Base-by-base conservation (phyloP, 495 filamentous ascomycete genomes). In the Cladorrhinum samala region DNA sequence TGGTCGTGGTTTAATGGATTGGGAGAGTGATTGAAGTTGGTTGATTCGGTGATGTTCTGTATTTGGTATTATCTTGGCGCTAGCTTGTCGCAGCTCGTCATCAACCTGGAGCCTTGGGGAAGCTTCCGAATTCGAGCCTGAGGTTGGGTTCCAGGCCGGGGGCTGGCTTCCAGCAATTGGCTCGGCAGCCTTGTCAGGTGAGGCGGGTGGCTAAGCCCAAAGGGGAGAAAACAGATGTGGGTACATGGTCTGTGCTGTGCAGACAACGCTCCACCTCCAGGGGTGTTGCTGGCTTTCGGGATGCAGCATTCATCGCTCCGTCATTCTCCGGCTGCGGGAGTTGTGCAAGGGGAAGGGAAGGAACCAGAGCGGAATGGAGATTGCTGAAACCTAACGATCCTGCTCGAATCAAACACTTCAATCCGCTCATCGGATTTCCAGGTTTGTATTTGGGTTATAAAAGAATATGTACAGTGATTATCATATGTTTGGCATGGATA, bases 51-150 rank as follows among this genome's bases (percentile, higher is more conserved):
- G 61, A 14, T 58, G 57, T 65, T 64, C 56, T 54, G 51, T 51
- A 20, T 55, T 57, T 46, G 50, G 13, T 46, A 53, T 38, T 50
- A 23, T 36, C 50, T 54, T 59, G 55, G 59, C 51, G 40, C 21
- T 56, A 46, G 49, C 56, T 46, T 54, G 24, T 47, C 49, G 46
- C 33, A 50, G 46, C 53, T 64, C 64, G 64, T 67, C 64, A 67
- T 60, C 62, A 45, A 45, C 60, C 53, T 52, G 63, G 49, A 61
- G 63, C 63, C 58, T 65, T 45, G 11, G 49, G 52, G 55, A 47
- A 17, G 7, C 45, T 47, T n/a, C n/a, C n/a, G n/a, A n/a, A n/a
- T n/a, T n/a, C n/a, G n/a, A n/a, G n/a, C n/a, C 20, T n/a, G 23
- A n/a, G 0, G 45, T 33, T 20, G 45, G 23, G 16, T 47, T 47